Conservation (phyloP, 2,329 filamentous ascomycete species). For the Botrytis deweyae region DNA sequence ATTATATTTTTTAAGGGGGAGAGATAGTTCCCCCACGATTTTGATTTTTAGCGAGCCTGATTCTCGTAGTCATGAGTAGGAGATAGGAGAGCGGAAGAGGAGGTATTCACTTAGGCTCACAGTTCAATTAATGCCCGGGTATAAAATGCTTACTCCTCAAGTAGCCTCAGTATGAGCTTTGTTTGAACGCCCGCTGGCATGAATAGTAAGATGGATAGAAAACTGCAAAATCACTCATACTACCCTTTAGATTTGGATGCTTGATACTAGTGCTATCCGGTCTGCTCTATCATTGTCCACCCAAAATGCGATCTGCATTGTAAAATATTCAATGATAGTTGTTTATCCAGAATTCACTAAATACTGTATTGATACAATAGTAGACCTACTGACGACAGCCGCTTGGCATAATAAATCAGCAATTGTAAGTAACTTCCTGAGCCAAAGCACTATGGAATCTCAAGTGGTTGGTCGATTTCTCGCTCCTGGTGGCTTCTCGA, state of each 20-base stretch:
- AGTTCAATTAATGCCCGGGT: neutral
- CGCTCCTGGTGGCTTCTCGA: neutral
- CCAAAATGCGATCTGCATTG: neutral
- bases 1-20: rapidly evolving
- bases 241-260: neutral
- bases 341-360: neutral
- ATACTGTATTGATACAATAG: neutral
- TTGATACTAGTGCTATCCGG: neutral
- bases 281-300: neutral
- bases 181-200: neutral
- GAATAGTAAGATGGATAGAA: neutral
- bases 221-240: neutral
- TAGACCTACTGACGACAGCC: neutral
- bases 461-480: neutral
- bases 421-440: neutral
- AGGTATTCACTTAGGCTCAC: neutral
- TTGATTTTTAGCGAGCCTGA: neutral
- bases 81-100: neutral
- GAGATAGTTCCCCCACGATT: too few species aligned
- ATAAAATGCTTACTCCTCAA: neutral
- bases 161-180: neutral
- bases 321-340: neutral
- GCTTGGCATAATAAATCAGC: neutral
- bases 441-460: neutral
- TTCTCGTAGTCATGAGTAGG: neutral